These are phyloP conservation scores for Ophiostoma australiae DNA, from an alignment of 2,329 filamentous ascomycete genomes.

Conservation along the genomic window DNA sequence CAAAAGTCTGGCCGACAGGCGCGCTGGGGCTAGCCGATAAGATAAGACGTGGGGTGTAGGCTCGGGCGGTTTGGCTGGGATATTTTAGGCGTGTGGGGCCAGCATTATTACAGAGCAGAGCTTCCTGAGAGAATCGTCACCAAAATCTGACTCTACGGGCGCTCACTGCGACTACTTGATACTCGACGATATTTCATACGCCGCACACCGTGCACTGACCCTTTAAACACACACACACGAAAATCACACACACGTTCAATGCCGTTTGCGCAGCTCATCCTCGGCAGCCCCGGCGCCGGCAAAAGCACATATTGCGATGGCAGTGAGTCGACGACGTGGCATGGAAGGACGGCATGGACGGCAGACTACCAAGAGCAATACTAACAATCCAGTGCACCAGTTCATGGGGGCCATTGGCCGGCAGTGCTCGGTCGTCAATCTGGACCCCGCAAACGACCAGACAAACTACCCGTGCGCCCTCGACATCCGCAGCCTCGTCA, in stretches of 20 bases:
- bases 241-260: conserved; percentile 35
- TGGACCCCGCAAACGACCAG: conserved; percentile 93
- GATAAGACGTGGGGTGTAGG: conserved; percentile 25
- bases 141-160: neutral
- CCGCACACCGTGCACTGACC: neutral
- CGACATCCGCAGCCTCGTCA: conserved; percentile 83
- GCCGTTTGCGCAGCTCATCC: conserved; percentile 70
- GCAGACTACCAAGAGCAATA: neutral
- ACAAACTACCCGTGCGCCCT: conserved; percentile 84
- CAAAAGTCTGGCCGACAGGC: conserved; percentile 8
- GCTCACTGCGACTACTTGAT: neutral
- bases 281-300: conserved; percentile 90
- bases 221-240: no score
- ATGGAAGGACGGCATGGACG: neutral
- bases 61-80: neutral
- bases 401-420: conserved; percentile 94
- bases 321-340: conserved; percentile 45
- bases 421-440: conserved; percentile 90
- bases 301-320: conserved; percentile 99
- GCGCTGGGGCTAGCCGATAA: conserved; percentile 26
- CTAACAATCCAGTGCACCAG: conserved; percentile 66
- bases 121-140: conserved; percentile 8
- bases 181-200: neutral
- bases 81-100: conserved; percentile 13
- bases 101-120: conserved; percentile 7